Evolutionary conservation across 1,139 yeast species (phyloP), one percentile per base, ranked within the genome.

Genomic region (Pichia sp.): DNA sequence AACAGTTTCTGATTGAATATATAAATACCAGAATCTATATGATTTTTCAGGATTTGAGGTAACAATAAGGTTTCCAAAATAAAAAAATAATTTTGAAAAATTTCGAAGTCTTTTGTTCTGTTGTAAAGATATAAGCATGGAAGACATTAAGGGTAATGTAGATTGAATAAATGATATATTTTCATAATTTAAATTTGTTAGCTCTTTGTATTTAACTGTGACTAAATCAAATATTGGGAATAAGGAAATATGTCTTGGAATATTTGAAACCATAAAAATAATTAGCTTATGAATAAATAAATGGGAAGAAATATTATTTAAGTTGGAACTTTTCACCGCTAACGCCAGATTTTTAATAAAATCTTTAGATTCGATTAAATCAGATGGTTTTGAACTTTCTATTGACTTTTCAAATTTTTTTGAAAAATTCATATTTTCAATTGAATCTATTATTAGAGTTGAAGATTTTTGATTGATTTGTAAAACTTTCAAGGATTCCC

Each of bases 21-120:
- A 39, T 10, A 34, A 35, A 12, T 45, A 24, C 36, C 49, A 49
- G 20, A 47, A 42, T 23, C 25, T 10, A 7, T 41, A 7, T 6
- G 45, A 41, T 12, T 10, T 12, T 7, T 22, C 28, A 12, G 34
- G 20, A 24, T 35, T 25, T 22, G 20, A 5, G 7, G 16, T 20
- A 6, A 59, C 20, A 9, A 55, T 37, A 26, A 46, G 40, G 3
- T 51, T 56, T 3, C 62, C 65, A 33, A 45, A 51, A 37, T 56
- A 55, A 40, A 56, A 60, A 5, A 53, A 45, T 16, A 62, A 35
- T 32, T 55, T 57, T 9, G 61, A 51, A 20, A 61, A 47, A 42
- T 60, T 61, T 10, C 22, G 29, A 3, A 40, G 10, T 12, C 31
- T 25, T 25, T 30, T 37, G 9, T 4, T 24, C 7, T 37, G 26